phyloP scores from a whole-genome alignment of 2,329 filamentous ascomycete species.

The Fusarium sarcochroum region DNA sequence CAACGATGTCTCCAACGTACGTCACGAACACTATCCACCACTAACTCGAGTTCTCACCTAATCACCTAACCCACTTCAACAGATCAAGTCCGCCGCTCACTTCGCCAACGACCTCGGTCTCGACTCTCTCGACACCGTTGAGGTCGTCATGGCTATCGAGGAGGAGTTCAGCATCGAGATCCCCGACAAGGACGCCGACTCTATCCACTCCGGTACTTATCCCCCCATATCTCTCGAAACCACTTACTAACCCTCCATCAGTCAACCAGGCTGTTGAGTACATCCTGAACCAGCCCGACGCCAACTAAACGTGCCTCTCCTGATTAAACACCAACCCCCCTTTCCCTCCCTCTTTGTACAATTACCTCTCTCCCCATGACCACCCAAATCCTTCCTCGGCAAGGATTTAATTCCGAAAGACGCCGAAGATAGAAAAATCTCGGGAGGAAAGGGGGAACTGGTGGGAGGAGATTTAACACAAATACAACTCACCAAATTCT shows the following conservation, averaged over 20 bases:
- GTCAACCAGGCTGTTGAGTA: constrained; percentile 96
- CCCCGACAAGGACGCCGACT: constrained; percentile 95
- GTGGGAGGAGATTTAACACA: constrained; percentile 28
- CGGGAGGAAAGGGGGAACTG: constrained; percentile 7
- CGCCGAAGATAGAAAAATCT: constrained; percentile 27
- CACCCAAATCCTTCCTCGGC: constrained; percentile 34
- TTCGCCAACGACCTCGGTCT: constrained; percentile 98
- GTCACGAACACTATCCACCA: constrained; percentile 45
- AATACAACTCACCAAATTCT: constrained; percentile 30
- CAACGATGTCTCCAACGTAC: constrained; percentile 74
- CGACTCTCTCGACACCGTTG: constrained; percentile 97
- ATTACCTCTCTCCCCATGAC: constrained; percentile 41
- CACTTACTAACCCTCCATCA: constrained; percentile 54
- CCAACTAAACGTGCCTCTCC: constrained; percentile 67
- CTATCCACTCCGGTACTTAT: constrained; percentile 88
- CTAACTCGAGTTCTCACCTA: constrained; percentile 24
- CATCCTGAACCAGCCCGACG: constrained; percentile 93
- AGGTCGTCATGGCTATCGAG: constrained; percentile 99
- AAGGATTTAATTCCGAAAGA: constrained; percentile 34
- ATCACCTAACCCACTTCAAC: constrained; percentile 34
- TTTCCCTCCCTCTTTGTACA: constrained; percentile 46
- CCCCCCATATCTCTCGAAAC: no score
- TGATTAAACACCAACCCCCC: constrained; percentile 16
- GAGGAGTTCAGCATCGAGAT: constrained; percentile 96
- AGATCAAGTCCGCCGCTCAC: constrained; percentile 89